Base-by-base conservation (phyloP, 139 green algal species). In the Choricystis sp. region DNA sequence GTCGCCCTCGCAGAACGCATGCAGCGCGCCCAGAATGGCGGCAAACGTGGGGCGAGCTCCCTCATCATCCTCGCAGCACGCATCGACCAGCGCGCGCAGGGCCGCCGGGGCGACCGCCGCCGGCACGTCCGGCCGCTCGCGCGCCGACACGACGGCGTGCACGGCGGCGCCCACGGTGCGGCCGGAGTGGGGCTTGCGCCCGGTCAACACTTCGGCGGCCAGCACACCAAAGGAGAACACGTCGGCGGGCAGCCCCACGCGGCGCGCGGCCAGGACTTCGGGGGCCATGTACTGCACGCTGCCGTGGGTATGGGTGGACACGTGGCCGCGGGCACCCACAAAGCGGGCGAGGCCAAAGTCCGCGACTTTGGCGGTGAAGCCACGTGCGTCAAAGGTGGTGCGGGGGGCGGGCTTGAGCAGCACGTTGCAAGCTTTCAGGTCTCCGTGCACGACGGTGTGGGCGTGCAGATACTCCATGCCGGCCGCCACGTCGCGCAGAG, bases 391-490 rank as follows among this genome's bases (percentile, higher is more conserved):
- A 16, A 52, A 16, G 40, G 40, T 52, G 40, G 40, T 52, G 40
- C 9, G 40, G 9, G 40, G 40, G 16, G 40, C 9, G 40, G 40
- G 40, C 60, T 79, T 82, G 1, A 85, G 69, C 64, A 86, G 73
- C 48, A 85, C 73, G 61, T 86, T 86, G 59, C 69, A 69, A 9
- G 69, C 67, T 69, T 86, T 85, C 24, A 86, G 71, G 59, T 86
- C 77, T 56, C 77, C 72, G 52, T 83, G 74, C 56, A 77, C 52
- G 21, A 83, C 68, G 49, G 69, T 67, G 3, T 66, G 52, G 16
- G 31, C 59, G 71, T 83, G 77, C n/a, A 83, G 74, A 74, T 83
- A 81, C 22, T 70, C 56, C 65, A 81, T 66, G 59, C 73, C 77
- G 4, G 63, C 59, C 4, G 74, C 77, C 5, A 83, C 63, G 65